Conservation (phyloP, 805 yeast genomes). For the Metschnikowia bowlesiae region DNA sequence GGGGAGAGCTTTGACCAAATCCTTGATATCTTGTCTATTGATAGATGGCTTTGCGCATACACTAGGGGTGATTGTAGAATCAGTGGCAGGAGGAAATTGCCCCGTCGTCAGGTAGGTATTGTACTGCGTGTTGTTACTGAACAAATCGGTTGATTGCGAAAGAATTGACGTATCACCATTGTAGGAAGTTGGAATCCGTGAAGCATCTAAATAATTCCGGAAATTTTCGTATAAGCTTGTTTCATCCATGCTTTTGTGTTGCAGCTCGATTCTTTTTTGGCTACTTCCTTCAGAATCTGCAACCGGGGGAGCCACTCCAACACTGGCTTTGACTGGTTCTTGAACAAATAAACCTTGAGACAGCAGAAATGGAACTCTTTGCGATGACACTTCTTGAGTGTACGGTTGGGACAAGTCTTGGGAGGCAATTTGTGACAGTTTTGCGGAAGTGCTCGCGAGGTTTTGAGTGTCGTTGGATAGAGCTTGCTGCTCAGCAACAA, state of each 20-base stretch:
- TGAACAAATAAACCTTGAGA: not conserved
- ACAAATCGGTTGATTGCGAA: conserved; percentile 7
- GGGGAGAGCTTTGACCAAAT: conserved; percentile 5
- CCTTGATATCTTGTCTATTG: conserved; percentile 4
- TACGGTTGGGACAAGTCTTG: not conserved
- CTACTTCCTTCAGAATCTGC: not conserved
- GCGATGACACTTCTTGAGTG: not conserved
- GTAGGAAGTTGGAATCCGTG: not conserved
- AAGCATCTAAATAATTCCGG: conserved; percentile 7
- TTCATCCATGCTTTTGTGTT: not conserved
- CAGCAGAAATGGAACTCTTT: not conserved
- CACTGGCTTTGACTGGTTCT: not conserved
- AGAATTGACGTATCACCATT: conserved; percentile 4
- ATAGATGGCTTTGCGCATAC: not conserved
- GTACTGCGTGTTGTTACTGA: conserved; percentile 2
- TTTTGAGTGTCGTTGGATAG: not conserved
- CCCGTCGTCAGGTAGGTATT: not conserved
- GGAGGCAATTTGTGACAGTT: conserved; percentile 6
- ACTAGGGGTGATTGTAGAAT: not conserved
- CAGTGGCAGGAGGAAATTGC: not conserved
- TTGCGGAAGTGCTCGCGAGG: not conserved
- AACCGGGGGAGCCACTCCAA: not conserved
- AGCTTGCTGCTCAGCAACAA: not conserved
- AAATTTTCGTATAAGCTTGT: conserved; percentile 2
- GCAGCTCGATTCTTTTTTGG: not conserved